phyloP scores from a whole-genome alignment of 2,329 filamentous ascomycete species.

The Talaromyces sp. region DNA sequence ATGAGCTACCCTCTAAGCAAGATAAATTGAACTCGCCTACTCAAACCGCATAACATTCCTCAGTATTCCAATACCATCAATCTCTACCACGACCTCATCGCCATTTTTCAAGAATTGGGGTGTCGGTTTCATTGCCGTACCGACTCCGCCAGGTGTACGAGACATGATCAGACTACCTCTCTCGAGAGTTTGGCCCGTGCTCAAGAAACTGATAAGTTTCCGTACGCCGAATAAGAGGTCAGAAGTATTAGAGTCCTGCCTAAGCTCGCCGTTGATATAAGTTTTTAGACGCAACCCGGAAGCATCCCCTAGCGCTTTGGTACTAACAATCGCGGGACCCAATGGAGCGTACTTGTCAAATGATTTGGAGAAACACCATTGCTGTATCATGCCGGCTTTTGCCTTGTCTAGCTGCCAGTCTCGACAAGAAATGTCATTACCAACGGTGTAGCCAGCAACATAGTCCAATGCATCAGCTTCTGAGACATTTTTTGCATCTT shows the following conservation, averaged over 20 bases:
- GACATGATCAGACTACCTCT: background rate
- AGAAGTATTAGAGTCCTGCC: background rate
- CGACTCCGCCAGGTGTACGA: background rate
- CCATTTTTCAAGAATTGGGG: background rate
- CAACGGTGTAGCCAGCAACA: background rate
- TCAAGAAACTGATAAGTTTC: background rate
- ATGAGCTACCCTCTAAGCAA: too few relatives aligned
- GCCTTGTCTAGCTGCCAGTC: background rate
- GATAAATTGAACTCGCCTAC: background rate
- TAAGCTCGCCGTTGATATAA: background rate
- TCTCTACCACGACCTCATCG: background rate
- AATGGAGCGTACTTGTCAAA: slow-evolving; percentile 2
- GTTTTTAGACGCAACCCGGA: background rate
- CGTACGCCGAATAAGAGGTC: background rate
- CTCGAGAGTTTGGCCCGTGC: background rate
- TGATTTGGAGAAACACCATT: background rate
- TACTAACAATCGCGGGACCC: background rate
- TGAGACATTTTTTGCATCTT: background rate
- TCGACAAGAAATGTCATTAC: background rate
- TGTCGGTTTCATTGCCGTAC: background rate
- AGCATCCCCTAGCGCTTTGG: background rate
- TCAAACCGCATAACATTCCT: background rate
- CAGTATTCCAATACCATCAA: background rate
- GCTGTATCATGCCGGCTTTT: background rate
- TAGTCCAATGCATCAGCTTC: background rate